Evolutionary conservation across 2,329 filamentous ascomycete genomes (phyloP).

Genomic region (Huntiella omanensis): DNA sequence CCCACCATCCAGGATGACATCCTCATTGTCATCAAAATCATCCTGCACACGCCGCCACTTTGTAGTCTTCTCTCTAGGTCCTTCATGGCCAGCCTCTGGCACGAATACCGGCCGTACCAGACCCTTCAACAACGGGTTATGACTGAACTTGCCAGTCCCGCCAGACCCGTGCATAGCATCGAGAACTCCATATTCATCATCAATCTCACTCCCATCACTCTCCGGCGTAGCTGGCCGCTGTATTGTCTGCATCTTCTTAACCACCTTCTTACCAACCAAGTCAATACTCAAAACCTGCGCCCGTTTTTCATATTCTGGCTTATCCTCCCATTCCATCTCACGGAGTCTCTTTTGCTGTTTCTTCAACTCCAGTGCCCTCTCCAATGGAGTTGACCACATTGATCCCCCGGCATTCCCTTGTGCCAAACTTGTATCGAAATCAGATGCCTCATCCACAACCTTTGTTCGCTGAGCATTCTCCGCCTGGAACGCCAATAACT

Average conservation of each 20-base stretch:
- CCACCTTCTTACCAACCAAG: slow-evolving; percentile 56
- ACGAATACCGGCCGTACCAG: slow-evolving; percentile 43
- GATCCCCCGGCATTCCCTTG: slow-evolving; percentile 30
- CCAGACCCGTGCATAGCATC: slow-evolving; percentile 12
- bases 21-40: slow-evolving; percentile 38
- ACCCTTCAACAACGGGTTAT: slow-evolving; percentile 46
- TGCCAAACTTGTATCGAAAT: slow-evolving; percentile 34
- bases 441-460: slow-evolving; percentile 65
- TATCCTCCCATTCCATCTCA: slow-evolving; percentile 71
- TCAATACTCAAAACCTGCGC: slow-evolving; percentile 73
- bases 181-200: slow-evolving; percentile 15
- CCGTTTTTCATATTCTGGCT: slow-evolving; percentile 77
- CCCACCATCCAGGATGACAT: slow-evolving; percentile 38
- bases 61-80: slow-evolving; percentile 20
- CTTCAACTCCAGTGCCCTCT: slow-evolving; percentile 67
- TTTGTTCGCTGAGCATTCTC: slow-evolving; percentile 71
- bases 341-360: slow-evolving; percentile 66
- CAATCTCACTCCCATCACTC: slow-evolving; percentile 21
- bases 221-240: slow-evolving; percentile 39
- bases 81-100: slow-evolving; percentile 29
- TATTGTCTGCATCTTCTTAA: slow-evolving; percentile 48
- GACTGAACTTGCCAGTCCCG: slow-evolving; percentile 43
- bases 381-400: slow-evolving; percentile 71
- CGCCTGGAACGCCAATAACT: slow-evolving; percentile 61
- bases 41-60: slow-evolving; percentile 44